phyloP scores from a whole-genome alignment of 1,284 basidiomycete genomes.

The Neolentinus lepideus region DNA sequence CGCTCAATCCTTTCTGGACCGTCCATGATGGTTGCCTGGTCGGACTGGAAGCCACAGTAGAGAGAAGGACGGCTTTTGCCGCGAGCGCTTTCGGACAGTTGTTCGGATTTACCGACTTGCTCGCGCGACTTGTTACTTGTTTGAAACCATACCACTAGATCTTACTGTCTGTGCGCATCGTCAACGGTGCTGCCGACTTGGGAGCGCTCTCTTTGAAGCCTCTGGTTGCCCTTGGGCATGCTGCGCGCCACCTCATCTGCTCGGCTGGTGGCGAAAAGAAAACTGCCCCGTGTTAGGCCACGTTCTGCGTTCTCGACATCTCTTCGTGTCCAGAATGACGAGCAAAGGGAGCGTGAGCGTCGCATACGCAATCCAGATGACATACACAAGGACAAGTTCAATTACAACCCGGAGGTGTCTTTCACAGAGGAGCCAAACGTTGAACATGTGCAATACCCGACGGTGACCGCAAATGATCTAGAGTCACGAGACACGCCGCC shows the following conservation, averaged over 20 bases:
- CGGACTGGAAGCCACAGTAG: not conserved
- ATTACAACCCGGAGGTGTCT: constrained; percentile 54
- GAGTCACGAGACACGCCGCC: constrained; percentile 61
- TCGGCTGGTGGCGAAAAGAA: not conserved
- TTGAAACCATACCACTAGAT: too few relatives aligned
- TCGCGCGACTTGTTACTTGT: too few relatives aligned
- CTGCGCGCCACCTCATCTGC: not conserved
- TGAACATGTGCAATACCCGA: constrained; percentile 47
- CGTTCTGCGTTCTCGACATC: not conserved
- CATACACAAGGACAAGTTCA: constrained; percentile 45
- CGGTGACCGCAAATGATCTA: constrained; percentile 73
- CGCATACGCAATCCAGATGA: not conserved
- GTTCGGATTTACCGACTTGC: too few relatives aligned
- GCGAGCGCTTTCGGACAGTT: too few relatives aligned
- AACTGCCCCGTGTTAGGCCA: not conserved
- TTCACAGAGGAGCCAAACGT: constrained; percentile 41
- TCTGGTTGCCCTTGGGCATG: not conserved
- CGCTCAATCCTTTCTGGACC: constrained; percentile 33
- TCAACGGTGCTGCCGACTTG: not conserved
- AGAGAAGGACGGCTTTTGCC: too few relatives aligned
- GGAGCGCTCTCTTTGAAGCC: not conserved
- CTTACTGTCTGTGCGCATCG: not conserved
- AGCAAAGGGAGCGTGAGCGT: not conserved
- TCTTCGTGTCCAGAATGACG: not conserved
- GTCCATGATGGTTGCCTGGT: not conserved